Evolutionary conservation across 75 land plant species (phyloP).

Genomic region (Pinus albicaulis): DNA sequence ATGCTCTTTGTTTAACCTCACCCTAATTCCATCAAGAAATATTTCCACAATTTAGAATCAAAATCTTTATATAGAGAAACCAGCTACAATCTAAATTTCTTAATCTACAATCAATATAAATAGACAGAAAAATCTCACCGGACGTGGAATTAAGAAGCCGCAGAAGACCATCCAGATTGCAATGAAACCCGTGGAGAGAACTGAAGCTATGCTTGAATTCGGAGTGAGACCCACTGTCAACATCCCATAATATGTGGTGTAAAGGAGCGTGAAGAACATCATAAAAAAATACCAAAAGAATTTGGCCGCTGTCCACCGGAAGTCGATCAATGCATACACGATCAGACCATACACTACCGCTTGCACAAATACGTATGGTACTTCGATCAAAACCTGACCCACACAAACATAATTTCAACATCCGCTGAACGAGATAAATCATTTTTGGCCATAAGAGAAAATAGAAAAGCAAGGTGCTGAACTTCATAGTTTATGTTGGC

Average conservation of each 20-base stretch:
- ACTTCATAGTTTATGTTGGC: too few species aligned
- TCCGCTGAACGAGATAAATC: conserved; percentile 23
- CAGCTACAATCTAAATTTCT: too few species aligned
- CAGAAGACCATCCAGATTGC: conserved; percentile 81
- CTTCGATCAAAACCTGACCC: conserved; percentile 52
- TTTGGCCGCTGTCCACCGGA: conserved; percentile 72
- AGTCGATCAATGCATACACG: conserved; percentile 75
- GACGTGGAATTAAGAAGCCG: conserved; percentile 80
- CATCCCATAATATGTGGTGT: conserved; percentile 88
- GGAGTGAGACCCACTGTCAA: conserved; percentile 82
- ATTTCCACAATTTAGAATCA: too few species aligned
- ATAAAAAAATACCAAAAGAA: conserved; percentile 77
- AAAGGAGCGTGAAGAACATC: conserved; percentile 68
- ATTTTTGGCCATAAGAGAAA: too few species aligned
- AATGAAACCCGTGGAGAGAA: conserved; percentile 69
- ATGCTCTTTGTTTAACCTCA: too few species aligned
- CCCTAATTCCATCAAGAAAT: too few species aligned
- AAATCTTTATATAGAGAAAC: too few species aligned
- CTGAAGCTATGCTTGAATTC: conserved; percentile 63
- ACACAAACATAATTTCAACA: conserved; percentile 56
- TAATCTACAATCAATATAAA: too few species aligned
- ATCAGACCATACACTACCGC: conserved; percentile 39
- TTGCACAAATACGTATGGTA: conserved; percentile 69
- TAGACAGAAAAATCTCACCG: conserved; percentile 28
- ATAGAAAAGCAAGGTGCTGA: too few species aligned